Conservation (phyloP, 1,284 basidiomycete species). For the Golubevia pallescens region DNA sequence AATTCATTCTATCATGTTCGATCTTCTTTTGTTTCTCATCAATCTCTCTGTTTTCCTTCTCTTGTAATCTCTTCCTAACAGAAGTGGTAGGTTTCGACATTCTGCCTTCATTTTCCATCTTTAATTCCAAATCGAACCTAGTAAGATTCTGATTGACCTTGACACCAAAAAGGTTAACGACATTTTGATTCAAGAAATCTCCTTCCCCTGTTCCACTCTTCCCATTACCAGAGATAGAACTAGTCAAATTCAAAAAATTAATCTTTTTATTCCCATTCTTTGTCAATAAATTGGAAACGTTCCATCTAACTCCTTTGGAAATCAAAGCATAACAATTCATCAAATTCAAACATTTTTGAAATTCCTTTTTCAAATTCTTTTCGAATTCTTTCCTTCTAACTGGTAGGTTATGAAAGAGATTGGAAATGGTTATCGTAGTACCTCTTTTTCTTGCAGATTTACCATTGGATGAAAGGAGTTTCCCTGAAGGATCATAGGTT, state of each 20-base stretch:
- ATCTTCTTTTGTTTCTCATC: neutral
- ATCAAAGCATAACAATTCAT: conserved; percentile 90
- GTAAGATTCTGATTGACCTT: too few species aligned
- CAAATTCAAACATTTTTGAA: conserved; percentile 80
- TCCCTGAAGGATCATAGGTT: neutral
- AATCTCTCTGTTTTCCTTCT: neutral
- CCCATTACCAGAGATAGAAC: too few species aligned
- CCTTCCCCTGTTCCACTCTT: too few species aligned
- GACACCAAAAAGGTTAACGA: too few species aligned
- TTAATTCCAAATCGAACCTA: neutral
- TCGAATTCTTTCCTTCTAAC: conserved; percentile 92
- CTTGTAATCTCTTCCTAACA: too few species aligned
- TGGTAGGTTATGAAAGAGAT: conserved; percentile 81
- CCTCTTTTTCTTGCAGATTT: conserved; percentile 74
- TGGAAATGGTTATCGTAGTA: conserved; percentile 79
- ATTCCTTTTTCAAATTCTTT: conserved; percentile 87
- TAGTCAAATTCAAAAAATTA: too few species aligned
- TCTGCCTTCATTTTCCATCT: neutral
- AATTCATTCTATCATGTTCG: neutral
- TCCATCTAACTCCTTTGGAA: conserved; percentile 73
- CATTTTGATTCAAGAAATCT: too few species aligned
- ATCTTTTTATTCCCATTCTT: neutral
- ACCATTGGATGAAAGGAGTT: neutral
- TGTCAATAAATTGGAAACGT: conserved; percentile 73
- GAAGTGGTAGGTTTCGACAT: too few species aligned